Base-by-base conservation (phyloP, 345 rosid genomes). In the Erucastrum elatum region DNA sequence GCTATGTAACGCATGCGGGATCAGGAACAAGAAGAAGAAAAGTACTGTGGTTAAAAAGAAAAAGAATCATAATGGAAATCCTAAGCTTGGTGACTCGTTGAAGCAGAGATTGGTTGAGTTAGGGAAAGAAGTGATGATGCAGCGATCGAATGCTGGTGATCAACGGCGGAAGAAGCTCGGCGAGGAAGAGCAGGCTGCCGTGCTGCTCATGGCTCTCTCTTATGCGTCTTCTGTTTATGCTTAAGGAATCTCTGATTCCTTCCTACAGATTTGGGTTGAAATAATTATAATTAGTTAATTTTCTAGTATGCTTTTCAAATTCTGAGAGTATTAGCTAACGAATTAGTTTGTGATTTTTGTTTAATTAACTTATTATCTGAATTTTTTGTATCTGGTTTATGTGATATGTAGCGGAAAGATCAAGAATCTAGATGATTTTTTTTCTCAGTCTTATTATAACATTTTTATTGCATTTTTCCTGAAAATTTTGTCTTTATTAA, bases 1-100 rank as follows among this genome's bases (percentile, higher is more conserved):
- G 7, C 77, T 94, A 1, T 94, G 98, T 65, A 94, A 94, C 82
- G 99, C 99, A 4, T 95, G 99, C 46, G 99, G 99, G 80, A 95
- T 95, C 82, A 88, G 94, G 70, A 95, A 96, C 88, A 86, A 94
- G 85, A 95, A 95, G 84, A 95, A 90, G 78, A 89, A 87, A 76
- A 75, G 99, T 27, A 87, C 87, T 1, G 80, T 83, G 49, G 93
- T 88, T 76, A 80, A 91, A 30, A 88, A 81, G 70, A 94, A 89
- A 75, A 80, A 68, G 60, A 82, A 26, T 8, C 79, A 62, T 11
- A 71, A 4, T 6, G 64, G 35, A 13, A 75, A 33, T 12, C 51
- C 62, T 0, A 84, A 81, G 65, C 51, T 89, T 0, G 87, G 88
- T 9, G 88, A 94, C 27, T 85, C 88, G 1, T 76, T 91, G 84